Base-by-base conservation (phyloP, 345 rosid species). In the Eutrema yunnanense region DNA sequence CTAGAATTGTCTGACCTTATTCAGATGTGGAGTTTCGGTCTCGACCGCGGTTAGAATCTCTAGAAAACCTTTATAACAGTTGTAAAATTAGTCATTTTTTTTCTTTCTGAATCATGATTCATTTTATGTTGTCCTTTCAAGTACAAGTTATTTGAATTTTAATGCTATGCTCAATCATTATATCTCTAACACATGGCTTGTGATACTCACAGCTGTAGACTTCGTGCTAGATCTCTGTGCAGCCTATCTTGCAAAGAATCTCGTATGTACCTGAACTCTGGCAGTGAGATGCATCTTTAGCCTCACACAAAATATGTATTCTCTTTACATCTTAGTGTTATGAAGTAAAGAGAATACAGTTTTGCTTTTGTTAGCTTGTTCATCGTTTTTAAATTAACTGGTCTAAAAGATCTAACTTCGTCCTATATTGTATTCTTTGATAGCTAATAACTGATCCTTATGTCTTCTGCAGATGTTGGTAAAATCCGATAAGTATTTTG, bases 181-280 rank as follows among this genome's bases (percentile, higher is more conserved):
- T 64, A 32, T 67, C 78, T 69, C 79, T 84, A 54, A 89, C 71
- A 42, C 58, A 54, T 73, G 11, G 59, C 62, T 80, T 78, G 71
- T 59, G 64, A 64, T 81, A 73, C 82, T 79, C 81, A 77, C 92
- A 90, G 97, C 76, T 71, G 74, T 38, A 49, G 88, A 83, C 68
- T 81, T 78, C 74, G 44, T 88, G 57, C 83, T 84, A 78, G 88
- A 83, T 77, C 68, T 80, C 36, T 88, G 90, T 83, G 81, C 60
- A 22, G 72, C 83, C 62, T 87, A 82, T 81, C 90, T 88, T 51
- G 95, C 95, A 57, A 88, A 81, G 76, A 83, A 88, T 71, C 85
- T 90, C 54, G 97, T 91, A 84, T 52, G 95, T 86, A 61, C 60
- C 75, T 63, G 47, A 54, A 62, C 55, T 48, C 52, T 48, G 3